Conservation (phyloP, 176 grass and related monocot species). For the Guadua angustifolia region DNA sequence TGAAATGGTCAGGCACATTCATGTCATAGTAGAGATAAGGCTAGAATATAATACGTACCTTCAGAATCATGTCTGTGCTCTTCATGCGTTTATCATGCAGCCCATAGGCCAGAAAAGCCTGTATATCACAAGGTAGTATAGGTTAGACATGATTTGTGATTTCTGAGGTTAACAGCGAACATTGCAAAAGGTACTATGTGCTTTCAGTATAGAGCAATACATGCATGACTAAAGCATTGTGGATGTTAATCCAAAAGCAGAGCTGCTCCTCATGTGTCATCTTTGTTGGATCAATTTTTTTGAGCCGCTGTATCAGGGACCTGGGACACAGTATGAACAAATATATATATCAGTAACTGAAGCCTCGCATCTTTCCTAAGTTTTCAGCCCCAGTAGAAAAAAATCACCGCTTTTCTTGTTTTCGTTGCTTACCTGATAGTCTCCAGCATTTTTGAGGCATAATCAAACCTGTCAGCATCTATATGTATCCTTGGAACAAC, state of each 20-base stretch:
- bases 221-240: constrained; percentile 89
- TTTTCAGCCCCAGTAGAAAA: neutral
- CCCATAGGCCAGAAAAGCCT: constrained; percentile 84
- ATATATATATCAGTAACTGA: constrained; percentile 39
- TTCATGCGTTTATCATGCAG: constrained; percentile 72
- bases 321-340: constrained; percentile 39
- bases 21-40: neutral
- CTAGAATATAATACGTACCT: constrained; percentile 47
- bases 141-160: constrained; percentile 23
- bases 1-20: constrained; percentile 39
- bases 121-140: constrained; percentile 31
- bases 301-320: constrained; percentile 68
- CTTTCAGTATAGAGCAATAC: constrained; percentile 52
- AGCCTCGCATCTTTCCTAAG: neutral
- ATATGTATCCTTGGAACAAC: constrained; percentile 77
- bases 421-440: constrained; percentile 67
- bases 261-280: constrained; percentile 80
- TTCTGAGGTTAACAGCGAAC: neutral
- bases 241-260: constrained; percentile 90
- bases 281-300: constrained; percentile 75
- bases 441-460: constrained; percentile 88
- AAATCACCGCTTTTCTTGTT: neutral
- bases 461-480: constrained; percentile 79
- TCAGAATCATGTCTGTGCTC: constrained; percentile 82
- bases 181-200: neutral